Conservation (phyloP, 768 basidiomycete species). For the Tylopilus felleus region DNA sequence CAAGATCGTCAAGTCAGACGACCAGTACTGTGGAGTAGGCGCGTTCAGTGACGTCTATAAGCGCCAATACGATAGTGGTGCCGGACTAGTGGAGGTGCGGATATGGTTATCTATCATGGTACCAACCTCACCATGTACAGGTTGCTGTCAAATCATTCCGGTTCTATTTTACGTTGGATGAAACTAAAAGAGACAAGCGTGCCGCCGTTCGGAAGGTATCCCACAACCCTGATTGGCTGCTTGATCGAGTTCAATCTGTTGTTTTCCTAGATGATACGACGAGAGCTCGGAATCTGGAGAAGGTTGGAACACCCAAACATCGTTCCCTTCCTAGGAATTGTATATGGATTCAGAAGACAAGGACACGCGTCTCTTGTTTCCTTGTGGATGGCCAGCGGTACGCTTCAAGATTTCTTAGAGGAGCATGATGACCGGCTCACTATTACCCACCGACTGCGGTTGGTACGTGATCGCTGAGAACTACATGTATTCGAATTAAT, state of each 20-base stretch:
- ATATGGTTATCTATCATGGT: not conserved
- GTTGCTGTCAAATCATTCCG: slow-evolving; percentile 6
- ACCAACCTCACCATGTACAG: not conserved
- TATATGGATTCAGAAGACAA: not conserved
- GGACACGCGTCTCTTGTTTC: slow-evolving; percentile 2
- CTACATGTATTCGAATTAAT: too few species aligned
- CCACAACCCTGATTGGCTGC: too few species aligned
- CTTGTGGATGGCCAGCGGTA: slow-evolving; percentile 3
- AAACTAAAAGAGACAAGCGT: not conserved
- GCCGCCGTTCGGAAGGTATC: too few species aligned
- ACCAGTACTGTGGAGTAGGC: not conserved
- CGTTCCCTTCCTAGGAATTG: slow-evolving; percentile 1
- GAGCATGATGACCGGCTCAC: not conserved
- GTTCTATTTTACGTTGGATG: slow-evolving; percentile 1
- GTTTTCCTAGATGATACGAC: not conserved
- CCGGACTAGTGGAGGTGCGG: not conserved
- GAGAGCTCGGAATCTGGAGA: slow-evolving; percentile 4
- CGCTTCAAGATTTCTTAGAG: not conserved
- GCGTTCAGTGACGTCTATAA: slow-evolving; percentile 1
- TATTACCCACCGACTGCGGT: not conserved
- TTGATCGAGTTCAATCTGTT: not conserved
- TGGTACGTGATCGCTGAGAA: not conserved
- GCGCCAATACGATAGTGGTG: not conserved
- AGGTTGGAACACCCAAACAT: slow-evolving; percentile 1
- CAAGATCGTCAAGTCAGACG: not conserved